A percentile compares a stretch with the other conserved stretches of the same genome.
These are phyloP conservation scores for Clonostachys chloroleuca DNA, from an alignment of 2,329 filamentous ascomycete genomes.

Conservation along the genomic window DNA sequence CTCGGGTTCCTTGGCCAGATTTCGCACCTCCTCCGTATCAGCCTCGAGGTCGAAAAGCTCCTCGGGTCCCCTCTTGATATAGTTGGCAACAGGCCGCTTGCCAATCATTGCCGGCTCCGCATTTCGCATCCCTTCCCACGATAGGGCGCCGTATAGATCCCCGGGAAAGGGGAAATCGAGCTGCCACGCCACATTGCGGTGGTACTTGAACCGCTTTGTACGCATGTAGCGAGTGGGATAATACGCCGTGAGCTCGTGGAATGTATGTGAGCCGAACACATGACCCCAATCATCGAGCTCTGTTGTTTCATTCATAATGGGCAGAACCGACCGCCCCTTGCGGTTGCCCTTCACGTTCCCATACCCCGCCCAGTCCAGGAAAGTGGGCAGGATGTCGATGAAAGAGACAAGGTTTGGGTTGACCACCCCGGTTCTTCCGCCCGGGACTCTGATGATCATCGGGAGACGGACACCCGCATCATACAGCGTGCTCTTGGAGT, in stretches of 20 bases:
- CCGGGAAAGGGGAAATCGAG: slow-evolving; percentile 43
- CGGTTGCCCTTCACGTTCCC: not conserved
- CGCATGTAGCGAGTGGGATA: slow-evolving; percentile 43
- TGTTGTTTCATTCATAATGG: slow-evolving; percentile 16
- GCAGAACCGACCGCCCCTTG: slow-evolving; percentile 30
- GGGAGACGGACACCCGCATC: slow-evolving; percentile 40
- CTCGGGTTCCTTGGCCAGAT: slow-evolving; percentile 21
- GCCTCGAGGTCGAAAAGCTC: slow-evolving; percentile 39
- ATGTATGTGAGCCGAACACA: slow-evolving; percentile 46
- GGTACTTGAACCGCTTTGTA: slow-evolving; percentile 38
- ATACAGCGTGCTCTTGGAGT: slow-evolving; percentile 45
- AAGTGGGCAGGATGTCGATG: slow-evolving; percentile 38
- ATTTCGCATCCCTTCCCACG: slow-evolving; percentile 39
- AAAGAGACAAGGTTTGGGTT: slow-evolving; percentile 40
- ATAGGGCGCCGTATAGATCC: slow-evolving; percentile 36
- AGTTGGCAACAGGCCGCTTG: slow-evolving; percentile 29
- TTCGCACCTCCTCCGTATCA: slow-evolving; percentile 38
- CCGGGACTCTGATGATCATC: slow-evolving; percentile 24
- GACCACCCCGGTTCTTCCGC: slow-evolving; percentile 8
- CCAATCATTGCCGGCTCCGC: slow-evolving; percentile 18
- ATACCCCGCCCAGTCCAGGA: slow-evolving; percentile 30
- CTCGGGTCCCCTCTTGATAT: slow-evolving; percentile 36
- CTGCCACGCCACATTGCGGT: slow-evolving; percentile 42
- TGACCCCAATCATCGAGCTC: slow-evolving; percentile 13
- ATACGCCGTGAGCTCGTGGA: slow-evolving; percentile 45